Evolutionary conservation across 805 yeast genomes (phyloP).

Genomic region (Wickerhamiella musiphila): DNA sequence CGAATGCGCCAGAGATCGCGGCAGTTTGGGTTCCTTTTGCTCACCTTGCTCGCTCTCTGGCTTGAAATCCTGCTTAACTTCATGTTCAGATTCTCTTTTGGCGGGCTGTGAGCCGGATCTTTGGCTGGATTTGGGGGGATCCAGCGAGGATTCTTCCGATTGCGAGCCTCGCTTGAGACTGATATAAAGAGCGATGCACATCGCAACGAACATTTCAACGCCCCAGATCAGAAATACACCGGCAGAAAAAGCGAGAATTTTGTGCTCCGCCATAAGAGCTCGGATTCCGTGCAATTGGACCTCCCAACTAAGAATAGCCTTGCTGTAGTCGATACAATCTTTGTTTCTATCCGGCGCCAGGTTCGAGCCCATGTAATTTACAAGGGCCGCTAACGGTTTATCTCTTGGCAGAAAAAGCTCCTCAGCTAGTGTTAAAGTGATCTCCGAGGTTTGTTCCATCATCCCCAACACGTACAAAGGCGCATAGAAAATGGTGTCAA

Average conservation of each 20-base stretch:
- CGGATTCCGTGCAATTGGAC: constrained; percentile 9
- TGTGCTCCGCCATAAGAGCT: constrained; percentile 7
- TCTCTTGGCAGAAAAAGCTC: constrained; percentile 1
- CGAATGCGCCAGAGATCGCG: too few species aligned
- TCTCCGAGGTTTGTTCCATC: constrained; percentile 12
- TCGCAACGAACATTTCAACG: constrained; percentile 9
- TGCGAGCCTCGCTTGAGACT: too few species aligned
- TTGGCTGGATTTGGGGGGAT: too few species aligned
- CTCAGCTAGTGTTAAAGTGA: constrained; percentile 15
- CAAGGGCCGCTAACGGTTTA: neutral
- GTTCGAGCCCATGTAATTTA: neutral
- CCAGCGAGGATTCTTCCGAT: too few species aligned
- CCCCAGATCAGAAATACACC: constrained; percentile 6
- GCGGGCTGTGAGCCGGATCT: too few species aligned
- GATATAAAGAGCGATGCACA: neutral
- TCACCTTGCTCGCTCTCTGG: too few species aligned
- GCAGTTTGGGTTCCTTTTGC: too few species aligned
- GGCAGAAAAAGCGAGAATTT: constrained; percentile 6
- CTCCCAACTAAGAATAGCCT: constrained; percentile 4
- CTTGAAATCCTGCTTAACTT: too few species aligned
- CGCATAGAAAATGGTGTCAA: constrained; percentile 16
- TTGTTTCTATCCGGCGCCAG: too few species aligned
- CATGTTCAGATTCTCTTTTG: too few species aligned
- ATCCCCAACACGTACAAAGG: constrained; percentile 19
- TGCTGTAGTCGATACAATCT: neutral